phyloP scores from a whole-genome alignment of 495 filamentous ascomycete species.

The Hypoxylon lienhwacheense region DNA sequence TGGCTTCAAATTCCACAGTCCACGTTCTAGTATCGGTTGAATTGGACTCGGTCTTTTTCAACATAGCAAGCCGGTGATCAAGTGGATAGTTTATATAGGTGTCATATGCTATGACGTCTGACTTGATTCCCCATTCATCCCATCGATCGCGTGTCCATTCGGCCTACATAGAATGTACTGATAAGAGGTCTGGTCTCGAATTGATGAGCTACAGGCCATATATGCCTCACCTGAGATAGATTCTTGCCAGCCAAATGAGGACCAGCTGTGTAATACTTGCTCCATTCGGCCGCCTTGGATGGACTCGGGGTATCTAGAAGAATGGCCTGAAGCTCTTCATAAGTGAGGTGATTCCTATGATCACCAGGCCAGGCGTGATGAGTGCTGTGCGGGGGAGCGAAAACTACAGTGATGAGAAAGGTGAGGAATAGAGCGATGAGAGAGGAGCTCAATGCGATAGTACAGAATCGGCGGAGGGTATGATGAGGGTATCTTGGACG shows the following conservation, averaged over 20 bases:
- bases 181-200: neutral
- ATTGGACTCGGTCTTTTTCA: slow-evolving; percentile 55
- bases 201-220: neutral
- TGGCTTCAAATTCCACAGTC: slow-evolving; percentile 76
- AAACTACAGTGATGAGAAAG: slow-evolving; percentile 60
- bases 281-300: slow-evolving; percentile 76
- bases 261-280: slow-evolving; percentile 85
- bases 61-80: slow-evolving; percentile 74
- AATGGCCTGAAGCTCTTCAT: slow-evolving; percentile 69
- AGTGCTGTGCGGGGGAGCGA: slow-evolving; percentile 51
- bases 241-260: slow-evolving; percentile 91
- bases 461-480: slow-evolving; percentile 71
- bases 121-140: slow-evolving; percentile 78
- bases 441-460: slow-evolving; percentile 58
- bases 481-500: slow-evolving; percentile 70
- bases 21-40: slow-evolving; percentile 43
- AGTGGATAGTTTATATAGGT: slow-evolving; percentile 89
- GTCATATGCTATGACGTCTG: slow-evolving; percentile 78
- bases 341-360: slow-evolving; percentile 49
- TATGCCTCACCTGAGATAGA: slow-evolving; percentile 54
- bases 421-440: slow-evolving; percentile 61
- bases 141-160: slow-evolving; percentile 85
- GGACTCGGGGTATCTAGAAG: slow-evolving; percentile 71
- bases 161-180: slow-evolving; percentile 55
- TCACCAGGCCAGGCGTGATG: slow-evolving; percentile 45